phyloP scores from a whole-genome alignment of 768 basidiomycete genomes.

The Kwoniella europaea region DNA sequence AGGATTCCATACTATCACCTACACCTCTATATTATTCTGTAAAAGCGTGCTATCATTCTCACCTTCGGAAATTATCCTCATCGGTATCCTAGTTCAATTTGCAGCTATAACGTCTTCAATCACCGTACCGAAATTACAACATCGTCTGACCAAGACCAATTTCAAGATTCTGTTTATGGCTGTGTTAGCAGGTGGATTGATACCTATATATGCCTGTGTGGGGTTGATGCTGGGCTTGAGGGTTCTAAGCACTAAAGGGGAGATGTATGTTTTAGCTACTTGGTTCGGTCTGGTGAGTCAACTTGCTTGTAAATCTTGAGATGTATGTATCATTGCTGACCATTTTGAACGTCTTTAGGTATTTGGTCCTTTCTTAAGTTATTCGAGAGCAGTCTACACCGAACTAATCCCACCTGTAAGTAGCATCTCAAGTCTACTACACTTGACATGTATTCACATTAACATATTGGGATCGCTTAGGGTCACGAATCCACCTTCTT shows the following conservation, averaged over 20 bases:
- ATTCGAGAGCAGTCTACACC: constrained; percentile 83
- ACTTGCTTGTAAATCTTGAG: too few relatives aligned
- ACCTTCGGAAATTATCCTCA: constrained; percentile 73
- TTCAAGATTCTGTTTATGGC: constrained; percentile 70
- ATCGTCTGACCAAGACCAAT: constrained; percentile 69
- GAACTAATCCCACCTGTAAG: constrained; percentile 74
- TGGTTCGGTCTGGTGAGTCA: constrained; percentile 71
- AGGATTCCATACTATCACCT: constrained; percentile 92
- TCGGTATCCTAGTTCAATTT: constrained; percentile 74
- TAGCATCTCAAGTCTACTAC: not conserved
- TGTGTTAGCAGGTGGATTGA: constrained; percentile 68
- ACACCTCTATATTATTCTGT: constrained; percentile 87
- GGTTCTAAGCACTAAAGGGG: constrained; percentile 74
- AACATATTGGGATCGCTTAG: not conserved
- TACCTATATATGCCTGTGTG: constrained; percentile 81
- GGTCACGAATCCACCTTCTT: constrained; percentile 90
- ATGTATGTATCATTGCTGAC: too few relatives aligned
- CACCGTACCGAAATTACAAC: constrained; percentile 77
- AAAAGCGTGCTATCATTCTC: constrained; percentile 86
- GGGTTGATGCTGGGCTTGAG: constrained; percentile 69
- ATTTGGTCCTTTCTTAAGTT: constrained; percentile 90
- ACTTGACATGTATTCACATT: not conserved
- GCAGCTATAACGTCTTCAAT: constrained; percentile 84
- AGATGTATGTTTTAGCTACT: constrained; percentile 83
- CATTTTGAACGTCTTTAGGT: constrained; percentile 62